Percentiles rank a stretch among this genome's conserved stretches.
These are phyloP conservation scores for Aspergillus heteromorphus DNA, from an alignment of 495 filamentous ascomycete genomes.

Conservation along the genomic window DNA sequence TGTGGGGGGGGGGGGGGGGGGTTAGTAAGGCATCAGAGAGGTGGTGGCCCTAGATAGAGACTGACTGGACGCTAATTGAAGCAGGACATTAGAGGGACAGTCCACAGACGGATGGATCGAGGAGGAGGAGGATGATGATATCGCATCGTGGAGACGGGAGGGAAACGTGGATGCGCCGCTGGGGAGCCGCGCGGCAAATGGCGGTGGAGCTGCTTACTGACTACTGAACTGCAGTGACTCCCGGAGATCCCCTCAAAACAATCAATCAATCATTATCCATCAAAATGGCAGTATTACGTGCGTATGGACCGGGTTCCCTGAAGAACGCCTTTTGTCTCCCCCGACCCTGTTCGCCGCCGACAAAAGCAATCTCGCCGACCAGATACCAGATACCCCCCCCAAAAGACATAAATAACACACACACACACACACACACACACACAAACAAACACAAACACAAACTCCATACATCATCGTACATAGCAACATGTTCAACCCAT, in stretches of 20 bases:
- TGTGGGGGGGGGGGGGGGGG: neutral
- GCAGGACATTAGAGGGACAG: neutral
- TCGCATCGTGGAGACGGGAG: neutral
- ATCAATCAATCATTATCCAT: too few relatives aligned
- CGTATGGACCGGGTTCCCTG: neutral
- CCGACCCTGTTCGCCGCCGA: neutral
- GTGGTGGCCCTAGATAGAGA: neutral
- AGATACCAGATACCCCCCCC: neutral
- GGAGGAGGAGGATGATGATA: neutral
- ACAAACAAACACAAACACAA: too few relatives aligned
- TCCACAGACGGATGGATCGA: neutral
- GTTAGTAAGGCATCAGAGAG: neutral
- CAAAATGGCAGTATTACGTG: too few relatives aligned
- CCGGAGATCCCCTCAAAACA: too few relatives aligned
- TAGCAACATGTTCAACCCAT: too few relatives aligned
- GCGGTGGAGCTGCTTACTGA: neutral
- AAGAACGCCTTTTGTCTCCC: neutral
- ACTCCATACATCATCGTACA: too few relatives aligned
- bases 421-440: too few relatives aligned
- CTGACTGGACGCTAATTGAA: neutral
- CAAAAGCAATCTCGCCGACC: constrained; percentile 5
- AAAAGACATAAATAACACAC: neutral
- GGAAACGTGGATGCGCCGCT: neutral
- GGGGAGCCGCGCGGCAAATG: neutral
- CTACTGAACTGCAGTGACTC: too few relatives aligned